Conservation (phyloP, 108 stramenopile species). For the Bacterosira constricta region DNA sequence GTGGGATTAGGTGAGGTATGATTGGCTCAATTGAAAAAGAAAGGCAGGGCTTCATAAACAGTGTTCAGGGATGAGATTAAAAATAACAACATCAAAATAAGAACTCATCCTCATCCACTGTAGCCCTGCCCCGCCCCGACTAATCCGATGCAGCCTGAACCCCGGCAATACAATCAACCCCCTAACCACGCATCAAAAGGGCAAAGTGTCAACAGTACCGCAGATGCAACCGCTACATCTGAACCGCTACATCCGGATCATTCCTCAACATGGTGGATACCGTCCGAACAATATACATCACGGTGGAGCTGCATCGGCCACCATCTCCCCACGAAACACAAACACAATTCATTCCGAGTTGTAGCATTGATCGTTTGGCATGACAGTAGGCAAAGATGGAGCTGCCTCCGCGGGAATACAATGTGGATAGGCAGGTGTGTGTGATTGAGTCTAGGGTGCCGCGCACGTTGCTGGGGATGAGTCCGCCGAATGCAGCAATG, state of each 20-base stretch:
- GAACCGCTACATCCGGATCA: conserved; percentile 34
- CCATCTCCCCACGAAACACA: conserved; percentile 51
- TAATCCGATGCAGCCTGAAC: conserved; percentile 8
- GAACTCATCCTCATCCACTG: no score
- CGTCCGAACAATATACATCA: conserved; percentile 12
- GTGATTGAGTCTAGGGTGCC: conserved; percentile 46
- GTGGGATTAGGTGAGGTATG: no score
- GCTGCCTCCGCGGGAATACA: conserved; percentile 18
- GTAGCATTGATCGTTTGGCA: conserved; percentile 35
- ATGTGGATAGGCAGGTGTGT: conserved; percentile 23
- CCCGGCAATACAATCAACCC: neutral
- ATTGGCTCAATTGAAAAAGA: no score
- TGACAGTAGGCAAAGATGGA: conserved; percentile 23
- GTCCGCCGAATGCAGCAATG: conserved; percentile 43
- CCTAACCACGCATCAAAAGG: conserved; percentile 17
- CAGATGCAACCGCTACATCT: conserved; percentile 34
- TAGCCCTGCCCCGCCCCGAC: no score
- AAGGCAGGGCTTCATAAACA: no score
- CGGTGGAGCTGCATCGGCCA: conserved; percentile 34
- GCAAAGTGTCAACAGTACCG: conserved; percentile 38
- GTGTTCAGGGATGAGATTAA: no score
- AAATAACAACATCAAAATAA: no score
- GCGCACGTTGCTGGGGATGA: conserved; percentile 39
- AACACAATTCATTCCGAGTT: conserved; percentile 33
- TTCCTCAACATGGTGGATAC: conserved; percentile 20